Evolutionary conservation across 495 filamentous ascomycete genomes (phyloP).

Genomic region (Aspergillus cavernicola): DNA sequence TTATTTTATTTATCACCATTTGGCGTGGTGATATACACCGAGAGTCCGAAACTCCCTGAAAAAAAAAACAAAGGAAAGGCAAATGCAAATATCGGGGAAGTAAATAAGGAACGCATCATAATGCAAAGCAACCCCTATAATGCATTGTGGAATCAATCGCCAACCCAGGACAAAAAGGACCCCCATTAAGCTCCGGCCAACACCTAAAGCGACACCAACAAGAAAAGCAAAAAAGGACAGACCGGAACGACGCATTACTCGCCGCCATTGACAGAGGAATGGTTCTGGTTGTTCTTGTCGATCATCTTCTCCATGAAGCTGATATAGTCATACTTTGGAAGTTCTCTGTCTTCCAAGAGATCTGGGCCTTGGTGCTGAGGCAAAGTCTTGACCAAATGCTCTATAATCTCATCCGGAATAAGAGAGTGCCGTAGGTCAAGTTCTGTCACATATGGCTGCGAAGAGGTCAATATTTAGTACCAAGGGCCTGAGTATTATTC

Average conservation of each 20-base stretch:
- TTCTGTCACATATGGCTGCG: slow-evolving; percentile 89
- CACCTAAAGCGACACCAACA: slow-evolving; percentile 22
- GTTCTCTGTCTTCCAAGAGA: slow-evolving; percentile 68
- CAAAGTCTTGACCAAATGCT: slow-evolving; percentile 83
- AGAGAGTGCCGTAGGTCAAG: slow-evolving; percentile 91
- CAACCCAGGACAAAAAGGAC: slow-evolving; percentile 16
- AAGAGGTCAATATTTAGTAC: slow-evolving; percentile 12
- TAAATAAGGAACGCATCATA: slow-evolving; percentile 15
- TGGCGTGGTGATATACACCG: slow-evolving; percentile 8
- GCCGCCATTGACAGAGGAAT: slow-evolving; percentile 27
- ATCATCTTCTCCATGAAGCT: slow-evolving; percentile 83
- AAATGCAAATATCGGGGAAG: slow-evolving; percentile 11
- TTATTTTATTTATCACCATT: slow-evolving; percentile 10
- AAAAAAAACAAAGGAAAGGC: background rate
- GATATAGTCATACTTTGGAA: slow-evolving; percentile 85
- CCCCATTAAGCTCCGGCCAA: slow-evolving; percentile 24
- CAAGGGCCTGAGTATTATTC: background rate
- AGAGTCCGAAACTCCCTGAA: background rate
- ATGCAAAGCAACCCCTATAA: slow-evolving; percentile 25
- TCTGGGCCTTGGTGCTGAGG: slow-evolving; percentile 77
- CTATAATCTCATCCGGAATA: slow-evolving; percentile 92
- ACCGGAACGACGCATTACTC: slow-evolving; percentile 18
- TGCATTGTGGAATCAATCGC: slow-evolving; percentile 29
- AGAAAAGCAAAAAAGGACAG: slow-evolving; percentile 19
- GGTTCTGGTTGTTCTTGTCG: slow-evolving; percentile 22